A percentile compares a stretch with the other conserved stretches of the same genome.
phyloP scores from a whole-genome alignment of 345 rosid species.

The Linum tenue region DNA sequence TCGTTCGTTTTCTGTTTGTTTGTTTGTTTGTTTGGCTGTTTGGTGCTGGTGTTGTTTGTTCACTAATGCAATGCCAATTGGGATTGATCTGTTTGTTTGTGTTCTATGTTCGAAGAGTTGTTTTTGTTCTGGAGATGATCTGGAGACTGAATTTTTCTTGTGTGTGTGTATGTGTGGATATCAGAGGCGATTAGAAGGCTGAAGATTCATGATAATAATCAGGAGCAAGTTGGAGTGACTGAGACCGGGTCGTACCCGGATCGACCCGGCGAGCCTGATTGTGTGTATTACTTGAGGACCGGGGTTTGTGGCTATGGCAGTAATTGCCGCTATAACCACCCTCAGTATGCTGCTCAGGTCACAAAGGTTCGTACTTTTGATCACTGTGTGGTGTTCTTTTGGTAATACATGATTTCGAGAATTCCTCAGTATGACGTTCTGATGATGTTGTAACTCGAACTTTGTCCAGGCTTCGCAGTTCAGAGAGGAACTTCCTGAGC shows the following conservation, averaged over 20 bases:
- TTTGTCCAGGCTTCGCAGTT: conserved; percentile 32
- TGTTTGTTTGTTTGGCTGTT: conserved; percentile 5
- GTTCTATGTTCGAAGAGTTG: background rate
- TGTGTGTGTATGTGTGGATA: conserved; percentile 3
- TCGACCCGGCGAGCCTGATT: conserved; percentile 73
- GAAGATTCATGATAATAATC: conserved; percentile 46
- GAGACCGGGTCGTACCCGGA: conserved; percentile 48
- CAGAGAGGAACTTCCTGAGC: conserved; percentile 59
- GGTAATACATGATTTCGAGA: background rate
- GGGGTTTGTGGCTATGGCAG: conserved; percentile 67
- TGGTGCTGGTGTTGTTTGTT: background rate
- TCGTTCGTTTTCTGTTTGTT: conserved; percentile 13
- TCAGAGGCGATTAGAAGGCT: conserved; percentile 44
- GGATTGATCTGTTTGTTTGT: conserved; percentile 5
- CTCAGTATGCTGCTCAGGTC: conserved; percentile 47
- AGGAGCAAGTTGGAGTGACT: conserved; percentile 28
- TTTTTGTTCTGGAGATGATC: background rate
- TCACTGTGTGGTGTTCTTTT: background rate
- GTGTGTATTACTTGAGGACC: conserved; percentile 52
- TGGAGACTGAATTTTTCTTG: background rate
- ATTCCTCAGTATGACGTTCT: background rate
- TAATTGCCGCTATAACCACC: conserved; percentile 66
- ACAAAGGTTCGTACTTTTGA: background rate
- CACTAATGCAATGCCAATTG: background rate
- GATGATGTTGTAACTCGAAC: conserved; percentile 1